Base-by-base conservation (phyloP, 768 basidiomycete genomes). In the Lepiota venenata region DNA sequence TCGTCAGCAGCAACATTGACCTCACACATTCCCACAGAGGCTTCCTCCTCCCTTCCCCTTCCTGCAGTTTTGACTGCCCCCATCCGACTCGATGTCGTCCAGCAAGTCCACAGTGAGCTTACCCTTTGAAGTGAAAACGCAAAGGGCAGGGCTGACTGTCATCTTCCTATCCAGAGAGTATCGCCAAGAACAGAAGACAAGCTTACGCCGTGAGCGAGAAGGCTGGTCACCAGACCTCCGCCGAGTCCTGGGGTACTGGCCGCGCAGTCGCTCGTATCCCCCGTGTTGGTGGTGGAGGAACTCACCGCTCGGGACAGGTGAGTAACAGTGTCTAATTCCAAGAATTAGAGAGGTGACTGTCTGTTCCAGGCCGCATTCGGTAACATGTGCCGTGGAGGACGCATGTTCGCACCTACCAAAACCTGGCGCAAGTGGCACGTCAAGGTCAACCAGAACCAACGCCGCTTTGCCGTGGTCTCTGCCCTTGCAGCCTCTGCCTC, bases 341-440 rank as follows among this genome's bases (percentile, higher is more conserved):
- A 21, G 39, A 9, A 6, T 38, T 16, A 18, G 36, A 38, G 27
- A 3, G 25, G 40, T 37, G 49, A 51, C 48, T 44, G 64, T 38
- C 55, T 20, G 48, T 52, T 35, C 21, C 52, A 96, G 88, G 97
- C 93, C 71, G 97, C 97, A 29, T 98, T 98, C 78, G 97, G 97
- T 68, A 98, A 98, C 89, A 98, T 99, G 97, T 98, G 96, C 82
- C 91, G 97, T 74, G 96, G 97, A 69, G 97, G 97, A 80, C 93
- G 97, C 70, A 98, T 99, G 97, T 98, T 99, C 75, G 96, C 96
- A 25, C 97, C 97, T 15, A 98, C 96, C 77, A 98, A 97, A 82
- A 91, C 85, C 69, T 98, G 95, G 96, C 89, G 96, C 76, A 95
- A 87, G 73, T 99, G 97, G 97, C 97, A 99, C 78, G 91, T 98